Conservation (phyloP, 2,329 filamentous ascomycete species). For the Penicillium sp. region DNA sequence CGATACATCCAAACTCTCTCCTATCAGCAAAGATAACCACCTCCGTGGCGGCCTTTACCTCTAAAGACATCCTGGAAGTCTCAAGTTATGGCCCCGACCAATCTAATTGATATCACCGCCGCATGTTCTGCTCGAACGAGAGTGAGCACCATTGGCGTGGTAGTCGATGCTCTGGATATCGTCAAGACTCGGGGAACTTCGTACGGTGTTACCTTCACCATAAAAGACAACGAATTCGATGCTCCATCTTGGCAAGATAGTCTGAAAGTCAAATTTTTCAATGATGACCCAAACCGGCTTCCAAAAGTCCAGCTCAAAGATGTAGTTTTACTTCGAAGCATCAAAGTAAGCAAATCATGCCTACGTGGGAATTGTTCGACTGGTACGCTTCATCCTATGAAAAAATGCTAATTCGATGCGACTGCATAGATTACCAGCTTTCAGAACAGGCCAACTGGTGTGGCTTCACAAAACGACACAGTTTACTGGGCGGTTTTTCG, state of each 20-base stretch:
- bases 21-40: neutral
- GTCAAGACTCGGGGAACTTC: slow-evolving; percentile 58
- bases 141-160: slow-evolving; percentile 70
- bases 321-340: slow-evolving; percentile 65
- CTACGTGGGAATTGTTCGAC: slow-evolving; percentile 22
- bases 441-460: slow-evolving; percentile 26
- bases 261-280: slow-evolving; percentile 65
- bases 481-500: slow-evolving; percentile 43
- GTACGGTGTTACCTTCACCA: slow-evolving; percentile 63
- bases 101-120: slow-evolving; percentile 53
- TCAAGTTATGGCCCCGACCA: slow-evolving; percentile 23
- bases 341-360: slow-evolving; percentile 53
- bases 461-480: slow-evolving; percentile 31
- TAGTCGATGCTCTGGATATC: slow-evolving; percentile 66
- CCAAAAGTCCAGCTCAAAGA: slow-evolving; percentile 60
- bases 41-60: too few relatives aligned
- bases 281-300: slow-evolving; percentile 45
- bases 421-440: slow-evolving; percentile 22
- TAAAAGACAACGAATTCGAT: slow-evolving; percentile 62
- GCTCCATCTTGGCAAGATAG: slow-evolving; percentile 44
- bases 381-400: neutral
- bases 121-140: slow-evolving; percentile 42
- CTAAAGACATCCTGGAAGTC: neutral
- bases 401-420: neutral
- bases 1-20: slow-evolving; percentile 1